These are phyloP conservation scores for Pugionium cornutum DNA, from an alignment of 345 rosid genomes.

Conservation along the genomic window DNA sequence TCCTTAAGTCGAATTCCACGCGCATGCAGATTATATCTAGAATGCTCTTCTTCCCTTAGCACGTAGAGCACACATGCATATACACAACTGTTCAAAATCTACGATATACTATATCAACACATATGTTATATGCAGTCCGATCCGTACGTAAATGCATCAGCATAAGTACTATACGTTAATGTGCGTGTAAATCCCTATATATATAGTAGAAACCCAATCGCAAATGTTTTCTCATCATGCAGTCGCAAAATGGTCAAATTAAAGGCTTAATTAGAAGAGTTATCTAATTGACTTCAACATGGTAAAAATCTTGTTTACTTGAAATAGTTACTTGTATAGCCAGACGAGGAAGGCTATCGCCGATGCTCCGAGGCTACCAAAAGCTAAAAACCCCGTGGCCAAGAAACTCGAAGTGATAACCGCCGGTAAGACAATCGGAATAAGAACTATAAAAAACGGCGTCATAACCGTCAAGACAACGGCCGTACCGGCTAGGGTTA, in stretches of 20 bases:
- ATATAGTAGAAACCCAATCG: neutral
- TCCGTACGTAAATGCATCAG: no score
- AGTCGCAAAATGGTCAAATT: neutral
- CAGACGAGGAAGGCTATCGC: slow-evolving; percentile 66
- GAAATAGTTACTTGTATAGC: slow-evolving; percentile 57
- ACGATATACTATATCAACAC: no score
- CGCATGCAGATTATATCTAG: slow-evolving; percentile 1
- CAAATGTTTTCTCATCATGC: neutral
- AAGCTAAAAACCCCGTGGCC: slow-evolving; percentile 59
- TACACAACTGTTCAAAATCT: neutral
- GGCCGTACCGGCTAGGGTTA: slow-evolving; percentile 60
- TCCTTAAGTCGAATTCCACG: neutral
- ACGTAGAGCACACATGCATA: neutral
- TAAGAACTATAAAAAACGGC: slow-evolving; percentile 66
- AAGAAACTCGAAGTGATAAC: slow-evolving; percentile 51
- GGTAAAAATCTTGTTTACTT: slow-evolving; percentile 18
- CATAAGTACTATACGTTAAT: no score
- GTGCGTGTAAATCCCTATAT: no score
- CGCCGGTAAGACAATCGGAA: slow-evolving; percentile 75
- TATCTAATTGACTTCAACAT: neutral
- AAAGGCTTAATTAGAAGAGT: neutral
- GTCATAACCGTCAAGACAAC: slow-evolving; percentile 60
- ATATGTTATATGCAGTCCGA: no score
- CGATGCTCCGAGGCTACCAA: slow-evolving; percentile 69
- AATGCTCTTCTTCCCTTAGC: slow-evolving; percentile 23